A percentile compares a stretch with the other conserved stretches of the same genome.
Evolutionary conservation across 1,139 yeast species (phyloP).

Genomic region (Debaryomyces subglobosus): DNA sequence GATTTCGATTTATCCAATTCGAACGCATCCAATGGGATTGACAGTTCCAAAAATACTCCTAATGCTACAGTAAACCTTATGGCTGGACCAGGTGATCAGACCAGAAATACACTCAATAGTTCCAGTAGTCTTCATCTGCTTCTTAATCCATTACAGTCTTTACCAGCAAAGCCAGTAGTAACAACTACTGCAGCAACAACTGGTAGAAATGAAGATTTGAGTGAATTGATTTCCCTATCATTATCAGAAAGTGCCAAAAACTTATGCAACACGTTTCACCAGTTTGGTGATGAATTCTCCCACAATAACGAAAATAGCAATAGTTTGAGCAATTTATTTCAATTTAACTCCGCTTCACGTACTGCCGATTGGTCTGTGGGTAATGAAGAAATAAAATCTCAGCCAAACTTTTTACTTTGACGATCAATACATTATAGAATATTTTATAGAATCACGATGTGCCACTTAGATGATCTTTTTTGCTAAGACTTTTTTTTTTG

Average conservation of each 20-base stretch:
- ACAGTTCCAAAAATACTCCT: not conserved
- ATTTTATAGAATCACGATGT: not conserved
- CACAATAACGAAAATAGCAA: conserved; percentile 18
- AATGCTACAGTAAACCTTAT: not conserved
- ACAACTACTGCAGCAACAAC: conserved; percentile 14
- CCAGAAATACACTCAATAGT: not conserved
- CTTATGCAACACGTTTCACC: conserved; percentile 33
- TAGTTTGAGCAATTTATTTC: conserved; percentile 35
- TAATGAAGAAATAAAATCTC: conserved; percentile 10
- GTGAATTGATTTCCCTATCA: conserved; percentile 13
- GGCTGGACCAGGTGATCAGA: not conserved
- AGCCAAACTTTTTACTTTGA: conserved; percentile 7
- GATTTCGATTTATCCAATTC: conserved; percentile 1
- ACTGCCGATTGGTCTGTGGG: conserved; percentile 6
- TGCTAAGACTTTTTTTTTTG: not conserved
- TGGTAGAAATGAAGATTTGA: conserved; percentile 16
- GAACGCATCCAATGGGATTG: not conserved
- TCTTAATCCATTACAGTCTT: conserved; percentile 1
- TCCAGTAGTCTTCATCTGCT: not conserved
- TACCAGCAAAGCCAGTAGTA: conserved; percentile 20
- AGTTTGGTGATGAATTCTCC: conserved; percentile 30
- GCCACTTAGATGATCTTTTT: not conserved
- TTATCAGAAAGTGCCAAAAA: conserved; percentile 31
- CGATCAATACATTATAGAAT: not conserved
- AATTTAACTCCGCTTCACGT: conserved; percentile 18